These are phyloP conservation scores for Backusella psychrophila DNA, from an alignment of 192 early-diverging fungal species.

Conservation along the genomic window DNA sequence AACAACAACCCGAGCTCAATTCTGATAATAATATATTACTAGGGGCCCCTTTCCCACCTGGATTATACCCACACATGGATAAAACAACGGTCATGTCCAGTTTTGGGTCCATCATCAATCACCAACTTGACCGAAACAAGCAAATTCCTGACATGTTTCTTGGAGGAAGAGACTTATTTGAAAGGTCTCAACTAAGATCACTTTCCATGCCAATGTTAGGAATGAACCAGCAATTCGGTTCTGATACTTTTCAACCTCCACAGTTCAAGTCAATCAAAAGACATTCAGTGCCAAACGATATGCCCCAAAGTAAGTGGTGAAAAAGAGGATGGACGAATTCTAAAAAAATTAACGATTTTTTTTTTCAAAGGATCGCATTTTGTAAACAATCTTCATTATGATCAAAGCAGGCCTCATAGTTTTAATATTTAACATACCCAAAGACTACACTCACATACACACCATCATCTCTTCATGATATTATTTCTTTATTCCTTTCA, in stretches of 20 bases:
- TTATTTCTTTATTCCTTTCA: no score
- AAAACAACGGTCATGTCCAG: not conserved
- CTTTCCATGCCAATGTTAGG: not conserved
- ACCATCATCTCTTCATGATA: not conserved
- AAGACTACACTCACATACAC: not conserved
- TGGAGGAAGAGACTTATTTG: conserved; percentile 1
- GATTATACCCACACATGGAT: not conserved
- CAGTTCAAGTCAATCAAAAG: not conserved
- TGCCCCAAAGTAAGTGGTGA: not conserved
- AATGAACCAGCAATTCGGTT: not conserved
- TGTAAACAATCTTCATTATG: not conserved
- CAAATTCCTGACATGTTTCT: conserved; percentile 2
- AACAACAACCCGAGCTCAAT: not conserved
- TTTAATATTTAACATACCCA: conserved; percentile 3
- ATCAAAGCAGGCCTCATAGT: not conserved
- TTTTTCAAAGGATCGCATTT: not conserved
- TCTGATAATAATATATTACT: not conserved
- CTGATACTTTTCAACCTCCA: not conserved
- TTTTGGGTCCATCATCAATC: not conserved
- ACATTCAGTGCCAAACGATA: not conserved
- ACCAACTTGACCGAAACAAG: not conserved
- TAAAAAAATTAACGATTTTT: not conserved
- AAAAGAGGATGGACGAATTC: not conserved
- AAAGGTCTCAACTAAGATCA: conserved; percentile 1
- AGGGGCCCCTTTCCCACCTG: not conserved